A percentile compares a stretch with the other conserved stretches of the same genome.
Evolutionary conservation across 768 basidiomycete species (phyloP).

Genomic region (Suillus subalutaceus): DNA sequence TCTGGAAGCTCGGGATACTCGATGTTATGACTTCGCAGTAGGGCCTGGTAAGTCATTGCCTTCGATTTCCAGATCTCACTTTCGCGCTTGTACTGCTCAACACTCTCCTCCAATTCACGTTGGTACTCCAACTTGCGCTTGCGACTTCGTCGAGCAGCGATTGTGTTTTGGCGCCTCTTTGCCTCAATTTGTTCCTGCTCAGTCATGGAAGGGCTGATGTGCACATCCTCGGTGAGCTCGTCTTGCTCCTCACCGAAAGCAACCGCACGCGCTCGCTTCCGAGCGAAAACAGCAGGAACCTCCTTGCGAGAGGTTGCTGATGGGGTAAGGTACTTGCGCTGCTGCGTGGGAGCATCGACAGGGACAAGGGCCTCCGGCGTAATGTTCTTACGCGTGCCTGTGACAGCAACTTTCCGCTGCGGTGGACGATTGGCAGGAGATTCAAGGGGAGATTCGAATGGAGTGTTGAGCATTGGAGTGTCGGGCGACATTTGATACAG

Average conservation of each 20-base stretch:
- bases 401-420: constrained; percentile 45
- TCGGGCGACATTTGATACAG: constrained; percentile 55
- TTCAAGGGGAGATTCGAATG: constrained; percentile 30
- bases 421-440: constrained; percentile 22
- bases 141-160: constrained; percentile 81
- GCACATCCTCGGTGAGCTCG: constrained; percentile 45
- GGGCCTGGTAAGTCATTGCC: constrained; percentile 48
- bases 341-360: constrained; percentile 78
- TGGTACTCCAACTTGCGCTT: constrained; percentile 74
- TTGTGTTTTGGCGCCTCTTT: constrained; percentile 83
- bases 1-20: constrained; percentile 53
- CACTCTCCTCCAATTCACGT: constrained; percentile 59
- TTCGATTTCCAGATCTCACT: constrained; percentile 65
- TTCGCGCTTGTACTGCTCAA: constrained; percentile 57
- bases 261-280: constrained; percentile 57
- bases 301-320: constrained; percentile 81
- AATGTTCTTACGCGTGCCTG: constrained; percentile 74
- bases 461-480: no score
- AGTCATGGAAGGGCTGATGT: constrained; percentile 45
- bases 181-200: constrained; percentile 72
- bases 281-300: constrained; percentile 70
- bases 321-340: constrained; percentile 70
- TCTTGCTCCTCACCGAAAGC: constrained; percentile 56
- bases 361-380: constrained; percentile 67
- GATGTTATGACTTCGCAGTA: constrained; percentile 60